Conservation (phyloP, 1,284 basidiomycete genomes). For the Tremellales sp. region DNA sequence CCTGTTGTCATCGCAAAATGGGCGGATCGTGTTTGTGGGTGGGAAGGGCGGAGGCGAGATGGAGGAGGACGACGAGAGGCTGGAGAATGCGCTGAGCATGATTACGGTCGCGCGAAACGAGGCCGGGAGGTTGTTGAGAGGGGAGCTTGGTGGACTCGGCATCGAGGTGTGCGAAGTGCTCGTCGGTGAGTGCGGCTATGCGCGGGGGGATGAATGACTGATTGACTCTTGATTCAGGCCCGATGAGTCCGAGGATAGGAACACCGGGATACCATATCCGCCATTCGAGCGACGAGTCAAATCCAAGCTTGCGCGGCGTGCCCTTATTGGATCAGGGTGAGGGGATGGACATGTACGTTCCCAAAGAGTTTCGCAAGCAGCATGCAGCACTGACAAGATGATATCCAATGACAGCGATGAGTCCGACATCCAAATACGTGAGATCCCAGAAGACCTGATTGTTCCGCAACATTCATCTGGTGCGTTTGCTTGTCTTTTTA, state of each 20-base stretch:
- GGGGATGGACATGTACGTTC: neutral
- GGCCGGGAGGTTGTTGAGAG: constrained; percentile 25
- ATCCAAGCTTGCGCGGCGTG: too few relatives aligned
- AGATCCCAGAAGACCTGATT: too few relatives aligned
- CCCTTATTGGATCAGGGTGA: too few relatives aligned
- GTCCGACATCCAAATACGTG: too few relatives aligned
- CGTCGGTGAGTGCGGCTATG: constrained; percentile 29
- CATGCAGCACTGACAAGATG: too few relatives aligned
- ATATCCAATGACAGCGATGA: too few relatives aligned
- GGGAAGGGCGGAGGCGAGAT: constrained; percentile 17
- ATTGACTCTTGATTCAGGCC: constrained; percentile 13
- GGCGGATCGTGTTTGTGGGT: constrained; percentile 42
- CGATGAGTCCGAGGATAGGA: constrained; percentile 21
- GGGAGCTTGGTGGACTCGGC: constrained; percentile 26
- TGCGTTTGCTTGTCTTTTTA: neutral
- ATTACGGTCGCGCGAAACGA: constrained; percentile 29
- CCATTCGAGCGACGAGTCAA: constrained; percentile 20
- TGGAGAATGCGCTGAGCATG: constrained; percentile 19
- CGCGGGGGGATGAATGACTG: neutral
- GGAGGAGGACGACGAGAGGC: neutral
- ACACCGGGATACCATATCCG: constrained; percentile 13
- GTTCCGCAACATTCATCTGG: too few relatives aligned
- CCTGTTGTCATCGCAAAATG: constrained; percentile 22
- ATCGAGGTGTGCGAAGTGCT: constrained; percentile 42
- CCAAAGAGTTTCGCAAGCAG: too few relatives aligned